phyloP scores from a whole-genome alignment of 805 yeast species.

The Candida tallmaniae region DNA sequence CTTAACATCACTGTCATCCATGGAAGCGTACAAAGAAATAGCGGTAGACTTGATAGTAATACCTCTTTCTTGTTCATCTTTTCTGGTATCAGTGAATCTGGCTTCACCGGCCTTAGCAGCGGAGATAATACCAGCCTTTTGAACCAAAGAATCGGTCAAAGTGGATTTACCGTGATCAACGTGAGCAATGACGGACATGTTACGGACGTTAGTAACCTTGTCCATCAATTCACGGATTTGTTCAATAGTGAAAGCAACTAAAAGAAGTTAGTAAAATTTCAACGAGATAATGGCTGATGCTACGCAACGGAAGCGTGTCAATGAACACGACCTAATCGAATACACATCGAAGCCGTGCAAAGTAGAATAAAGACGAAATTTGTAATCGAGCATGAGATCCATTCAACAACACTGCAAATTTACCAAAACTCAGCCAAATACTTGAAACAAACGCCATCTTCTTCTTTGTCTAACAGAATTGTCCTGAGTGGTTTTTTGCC shows the following conservation, averaged over 20 bases:
- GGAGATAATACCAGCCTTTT: slow-evolving; percentile 98
- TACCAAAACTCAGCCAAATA: no score
- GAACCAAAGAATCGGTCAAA: slow-evolving; percentile 98
- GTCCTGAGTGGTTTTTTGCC: no score
- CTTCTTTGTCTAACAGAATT: no score
- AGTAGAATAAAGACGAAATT: no score
- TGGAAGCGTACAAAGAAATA: slow-evolving; percentile 84
- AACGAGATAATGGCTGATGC: no score
- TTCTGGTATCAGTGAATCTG: slow-evolving; percentile 99
- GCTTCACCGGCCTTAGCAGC: slow-evolving; percentile 99
- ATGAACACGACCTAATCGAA: no score
- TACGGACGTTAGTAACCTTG: slow-evolving; percentile 99
- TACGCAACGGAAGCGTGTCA: no score
- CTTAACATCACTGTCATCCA: slow-evolving; percentile 79
- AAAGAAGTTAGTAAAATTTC: slow-evolving; percentile 24
- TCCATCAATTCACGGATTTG: slow-evolving; percentile 99
- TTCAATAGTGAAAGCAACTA: slow-evolving; percentile 51
- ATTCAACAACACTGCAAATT: no score
- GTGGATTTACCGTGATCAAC: slow-evolving; percentile 99
- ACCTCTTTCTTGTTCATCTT: slow-evolving; percentile 94
- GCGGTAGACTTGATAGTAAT: slow-evolving; percentile 98
- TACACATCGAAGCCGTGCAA: no score
- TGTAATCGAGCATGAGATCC: no score
- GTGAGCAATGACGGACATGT: slow-evolving; percentile 99
- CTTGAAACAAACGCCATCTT: no score